Conservation (phyloP, 73 alveolate species). For the Tetrahymena malaccensis region DNA sequence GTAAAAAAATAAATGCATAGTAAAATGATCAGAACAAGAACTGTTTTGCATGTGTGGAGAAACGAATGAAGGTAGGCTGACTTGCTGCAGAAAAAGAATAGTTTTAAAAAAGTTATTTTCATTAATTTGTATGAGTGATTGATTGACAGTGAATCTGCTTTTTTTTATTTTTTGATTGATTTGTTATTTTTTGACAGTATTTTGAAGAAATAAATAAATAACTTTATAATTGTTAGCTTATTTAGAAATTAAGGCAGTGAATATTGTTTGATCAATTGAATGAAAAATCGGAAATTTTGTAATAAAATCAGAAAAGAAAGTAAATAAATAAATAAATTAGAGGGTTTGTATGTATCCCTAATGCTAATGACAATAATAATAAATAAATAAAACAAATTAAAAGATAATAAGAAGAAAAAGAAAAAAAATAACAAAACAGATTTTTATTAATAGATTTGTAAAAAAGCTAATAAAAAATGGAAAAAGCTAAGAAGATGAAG, state of each 20-base stretch:
- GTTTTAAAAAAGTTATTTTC: not conserved
- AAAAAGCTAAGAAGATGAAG: slow-evolving; percentile 43
- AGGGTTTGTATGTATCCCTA: not conserved
- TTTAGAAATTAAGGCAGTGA: not conserved
- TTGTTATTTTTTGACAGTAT: not conserved
- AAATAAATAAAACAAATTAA: not conserved
- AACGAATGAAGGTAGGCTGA: not conserved
- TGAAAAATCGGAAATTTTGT: not conserved
- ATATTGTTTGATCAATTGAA: not conserved
- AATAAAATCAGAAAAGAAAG: not conserved
- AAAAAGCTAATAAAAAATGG: slow-evolving; percentile 2
- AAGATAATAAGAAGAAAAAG: not conserved
- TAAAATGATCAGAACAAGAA: not conserved
- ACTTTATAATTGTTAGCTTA: not conserved
- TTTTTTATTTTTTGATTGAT: not conserved
- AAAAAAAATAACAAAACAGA: not conserved
- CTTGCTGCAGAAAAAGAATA: not conserved
- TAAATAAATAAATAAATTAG: not conserved
- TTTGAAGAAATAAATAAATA: not conserved
- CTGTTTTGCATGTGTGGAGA: not conserved
- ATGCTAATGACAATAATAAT: not conserved
- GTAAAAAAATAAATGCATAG: not conserved
- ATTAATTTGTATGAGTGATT: not conserved
- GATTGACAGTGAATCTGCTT: not conserved
- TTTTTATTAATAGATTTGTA: not conserved